Percentiles rank a stretch among this genome's conserved stretches.
phyloP scores from a whole-genome alignment of 1,139 yeast species.

The Magnusiomyces ingens region DNA sequence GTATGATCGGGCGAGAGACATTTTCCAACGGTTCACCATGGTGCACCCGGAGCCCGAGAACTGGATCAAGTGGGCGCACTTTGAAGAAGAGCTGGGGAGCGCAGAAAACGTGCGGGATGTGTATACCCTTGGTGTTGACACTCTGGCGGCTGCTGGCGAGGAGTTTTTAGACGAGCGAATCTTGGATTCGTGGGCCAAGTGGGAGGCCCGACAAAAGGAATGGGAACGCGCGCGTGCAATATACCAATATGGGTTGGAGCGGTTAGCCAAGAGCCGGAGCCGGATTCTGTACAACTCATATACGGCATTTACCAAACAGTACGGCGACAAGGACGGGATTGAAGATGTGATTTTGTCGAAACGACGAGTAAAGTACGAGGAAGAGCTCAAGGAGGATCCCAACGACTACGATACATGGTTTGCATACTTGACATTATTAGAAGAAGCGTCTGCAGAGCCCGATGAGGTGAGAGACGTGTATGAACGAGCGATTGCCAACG shows the following conservation, averaged over 20 bases:
- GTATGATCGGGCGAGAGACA: conserved; percentile 46
- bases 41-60: conserved; percentile 48
- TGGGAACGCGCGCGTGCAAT: conserved; percentile 60
- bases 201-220: conserved; percentile 64
- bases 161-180: conserved; percentile 37
- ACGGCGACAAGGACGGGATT: conserved; percentile 50
- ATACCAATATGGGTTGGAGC: conserved; percentile 47
- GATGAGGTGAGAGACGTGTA: conserved; percentile 35
- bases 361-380: conserved; percentile 51
- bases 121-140: conserved; percentile 61
- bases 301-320: conserved; percentile 57
- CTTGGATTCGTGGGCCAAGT: conserved; percentile 54
- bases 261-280: conserved; percentile 41
- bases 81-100: conserved; percentile 52
- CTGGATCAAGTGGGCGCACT: conserved; percentile 61
- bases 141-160: conserved; percentile 32
- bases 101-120: conserved; percentile 49
- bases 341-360: conserved; percentile 48
- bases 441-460: conserved; percentile 32
- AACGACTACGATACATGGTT: conserved; percentile 78
- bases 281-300: conserved; percentile 41
- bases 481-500: conserved; percentile 43
- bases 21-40: conserved; percentile 51
- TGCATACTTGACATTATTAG: conserved; percentile 50
- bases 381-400: conserved; percentile 42